Percentiles rank a stretch among this genome's conserved stretches.
These are phyloP conservation scores for Teunomyces tritomae DNA, from an alignment of 805 yeast genomes.

Conservation along the genomic window DNA sequence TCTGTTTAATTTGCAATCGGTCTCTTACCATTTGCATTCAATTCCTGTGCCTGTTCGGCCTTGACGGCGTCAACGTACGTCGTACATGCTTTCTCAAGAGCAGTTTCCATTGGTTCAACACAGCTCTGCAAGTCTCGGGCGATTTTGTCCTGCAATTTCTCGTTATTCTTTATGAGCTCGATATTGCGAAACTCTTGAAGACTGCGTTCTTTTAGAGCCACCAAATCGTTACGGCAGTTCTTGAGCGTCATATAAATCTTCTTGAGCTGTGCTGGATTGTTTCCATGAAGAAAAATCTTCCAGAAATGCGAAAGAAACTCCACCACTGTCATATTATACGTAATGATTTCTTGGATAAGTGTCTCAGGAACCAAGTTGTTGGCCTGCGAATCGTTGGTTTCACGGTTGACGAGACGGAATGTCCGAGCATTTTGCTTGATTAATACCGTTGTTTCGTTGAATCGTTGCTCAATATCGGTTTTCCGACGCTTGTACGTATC, in stretches of 20 bases:
- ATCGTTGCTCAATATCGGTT: slow-evolving; percentile 41
- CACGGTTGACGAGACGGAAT: slow-evolving; percentile 34
- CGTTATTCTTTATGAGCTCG: slow-evolving; percentile 21
- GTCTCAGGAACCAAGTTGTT: slow-evolving; percentile 35
- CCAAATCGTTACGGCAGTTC: slow-evolving; percentile 29
- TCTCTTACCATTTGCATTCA: slow-evolving; percentile 31
- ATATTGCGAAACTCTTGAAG: slow-evolving; percentile 11
- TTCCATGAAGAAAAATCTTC: slow-evolving; percentile 35
- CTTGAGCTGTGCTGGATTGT: slow-evolving; percentile 37
- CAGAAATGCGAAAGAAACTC: slow-evolving; percentile 45
- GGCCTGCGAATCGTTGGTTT: slow-evolving; percentile 10
- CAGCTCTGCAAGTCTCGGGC: slow-evolving; percentile 31
- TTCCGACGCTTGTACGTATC: slow-evolving; percentile 29
- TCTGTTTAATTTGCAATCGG: slow-evolving; percentile 18
- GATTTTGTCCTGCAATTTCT: slow-evolving; percentile 32
- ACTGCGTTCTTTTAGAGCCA: slow-evolving; percentile 24
- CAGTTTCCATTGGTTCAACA: slow-evolving; percentile 28
- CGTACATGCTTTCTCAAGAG: slow-evolving; percentile 32
- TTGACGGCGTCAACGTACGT: slow-evolving; percentile 34
- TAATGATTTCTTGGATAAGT: slow-evolving; percentile 32
- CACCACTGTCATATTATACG: slow-evolving; percentile 38
- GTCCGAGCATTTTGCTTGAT: slow-evolving; percentile 56
- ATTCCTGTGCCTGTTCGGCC: slow-evolving; percentile 10
- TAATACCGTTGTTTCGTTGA: slow-evolving; percentile 43
- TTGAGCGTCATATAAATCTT: slow-evolving; percentile 37